Base-by-base conservation (phyloP, 257 asterid species). In the Jasminum sambac region DNA sequence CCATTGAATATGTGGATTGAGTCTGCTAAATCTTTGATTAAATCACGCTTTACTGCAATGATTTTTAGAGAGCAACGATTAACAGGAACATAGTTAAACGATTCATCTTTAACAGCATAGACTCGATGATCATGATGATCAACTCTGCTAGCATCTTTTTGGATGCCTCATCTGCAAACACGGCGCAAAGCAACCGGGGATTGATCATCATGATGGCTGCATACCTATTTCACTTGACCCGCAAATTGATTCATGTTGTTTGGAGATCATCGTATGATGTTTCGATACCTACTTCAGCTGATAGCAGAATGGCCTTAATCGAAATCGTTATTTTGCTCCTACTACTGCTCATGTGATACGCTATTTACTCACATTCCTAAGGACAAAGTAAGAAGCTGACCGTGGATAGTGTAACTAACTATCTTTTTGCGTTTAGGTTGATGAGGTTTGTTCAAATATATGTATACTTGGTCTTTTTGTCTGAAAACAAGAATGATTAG, bases 191-290 rank as follows among this genome's bases (percentile, higher is more conserved):
- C 23, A 69, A 69, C 64, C 68, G 80, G 76, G 63, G 63, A 63
- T 46, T 78, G 73, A 36, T 64, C 9, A 4, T 72, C 38, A 63
- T 63, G 64, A 44, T 82, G 80, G 48, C 21, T 55, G 79, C 72
- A 34, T 78, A 82, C 19, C 67, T 78, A 7, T 24, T 68, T 26
- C 75, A 73, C 66, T 30, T 76, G 79, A 43, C 43, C 24, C n/a
- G 23, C 52, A 78, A 68, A 55, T 38, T 69, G 59, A 40, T 55
- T 55, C 73, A 42, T n/a, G 48, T 69, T 5, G 9, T 24, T 46
- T 64, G 46, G 46, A 23, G 21, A 4, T 67, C 24, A 9, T 7
- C 42, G 36, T 36, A 11, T 60, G 11, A 37, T 1, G 8, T 39
- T 46, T 12, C 2, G 30, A 9, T 2, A 38, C 50, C 69, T 13